Percentiles rank a stretch among this genome's conserved stretches.
phyloP scores from a whole-genome alignment of 345 rosid genomes.

The Eucalyptus cloeziana region DNA sequence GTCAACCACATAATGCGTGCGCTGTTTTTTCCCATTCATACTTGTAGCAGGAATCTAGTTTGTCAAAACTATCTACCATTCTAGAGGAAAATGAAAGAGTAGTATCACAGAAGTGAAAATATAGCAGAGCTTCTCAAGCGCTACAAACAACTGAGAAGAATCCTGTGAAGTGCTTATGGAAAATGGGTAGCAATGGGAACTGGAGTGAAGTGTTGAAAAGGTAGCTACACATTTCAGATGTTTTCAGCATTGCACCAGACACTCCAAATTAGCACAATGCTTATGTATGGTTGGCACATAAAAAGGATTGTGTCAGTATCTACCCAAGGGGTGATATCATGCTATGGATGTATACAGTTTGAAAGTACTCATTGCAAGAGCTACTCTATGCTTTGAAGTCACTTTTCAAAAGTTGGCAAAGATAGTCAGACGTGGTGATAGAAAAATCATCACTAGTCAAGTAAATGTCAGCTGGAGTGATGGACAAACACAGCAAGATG shows the following conservation, averaged over 20 bases:
- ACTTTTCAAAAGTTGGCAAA: not conserved
- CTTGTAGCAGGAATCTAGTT: not conserved
- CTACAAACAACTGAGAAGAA: not conserved
- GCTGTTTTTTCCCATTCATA: not conserved
- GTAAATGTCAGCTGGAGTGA: not conserved
- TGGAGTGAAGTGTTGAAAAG: not conserved
- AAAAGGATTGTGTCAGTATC: not conserved
- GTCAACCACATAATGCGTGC: not conserved
- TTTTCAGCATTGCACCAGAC: not conserved
- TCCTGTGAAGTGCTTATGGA: not conserved
- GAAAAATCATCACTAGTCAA: not conserved
- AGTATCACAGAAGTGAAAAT: not conserved
- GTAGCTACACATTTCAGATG: not conserved
- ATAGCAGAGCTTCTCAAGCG: not conserved
- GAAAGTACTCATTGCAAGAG: not conserved
- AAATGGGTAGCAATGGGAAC: not conserved
- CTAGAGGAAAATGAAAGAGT: not conserved
- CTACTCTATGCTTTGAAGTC: not conserved
- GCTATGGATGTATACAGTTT: not conserved
- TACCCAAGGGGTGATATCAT: not conserved
- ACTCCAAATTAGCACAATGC: not conserved
- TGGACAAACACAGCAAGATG: not conserved
- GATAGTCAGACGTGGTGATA: not conserved
- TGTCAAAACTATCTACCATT: not conserved
- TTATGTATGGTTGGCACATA: not conserved